Evolutionary conservation across 768 basidiomycete genomes (phyloP).

Genomic region (Agaricus blazei): DNA sequence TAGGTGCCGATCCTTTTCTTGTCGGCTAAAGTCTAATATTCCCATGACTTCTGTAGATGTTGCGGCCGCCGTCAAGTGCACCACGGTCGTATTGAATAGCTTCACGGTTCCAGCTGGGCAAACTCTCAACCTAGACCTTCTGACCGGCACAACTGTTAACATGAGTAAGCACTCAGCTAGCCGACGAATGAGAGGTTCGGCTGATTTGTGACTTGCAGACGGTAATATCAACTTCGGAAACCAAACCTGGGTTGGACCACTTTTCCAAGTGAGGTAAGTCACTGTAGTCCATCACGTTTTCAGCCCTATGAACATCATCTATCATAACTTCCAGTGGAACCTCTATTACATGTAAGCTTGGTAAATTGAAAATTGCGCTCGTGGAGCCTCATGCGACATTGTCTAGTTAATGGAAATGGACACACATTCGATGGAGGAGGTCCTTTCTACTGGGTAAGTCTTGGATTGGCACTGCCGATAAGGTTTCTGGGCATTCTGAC

Average conservation of each 20-base stretch:
- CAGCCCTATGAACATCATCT: not conserved
- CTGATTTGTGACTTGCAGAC: constrained; percentile 23
- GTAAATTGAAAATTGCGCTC: too few relatives aligned
- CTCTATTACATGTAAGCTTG: constrained; percentile 40
- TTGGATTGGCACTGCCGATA: not conserved
- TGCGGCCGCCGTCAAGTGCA: constrained; percentile 45
- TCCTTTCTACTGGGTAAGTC: constrained; percentile 36
- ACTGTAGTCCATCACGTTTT: not conserved
- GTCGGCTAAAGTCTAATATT: not conserved
- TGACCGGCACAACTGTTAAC: constrained; percentile 50
- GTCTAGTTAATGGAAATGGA: constrained; percentile 35
- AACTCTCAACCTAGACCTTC: constrained; percentile 41
- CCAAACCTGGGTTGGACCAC: constrained; percentile 45
- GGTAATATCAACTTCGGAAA: constrained; percentile 58
- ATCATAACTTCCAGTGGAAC: constrained; percentile 32
- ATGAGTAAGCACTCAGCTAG: constrained; percentile 36
- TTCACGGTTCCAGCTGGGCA: constrained; percentile 55
- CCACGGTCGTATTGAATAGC: constrained; percentile 48
- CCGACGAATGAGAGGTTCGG: not conserved
- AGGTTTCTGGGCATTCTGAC: not conserved
- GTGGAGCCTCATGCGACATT: not conserved
- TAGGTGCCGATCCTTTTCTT: constrained; percentile 1
- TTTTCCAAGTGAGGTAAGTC: constrained; percentile 45
- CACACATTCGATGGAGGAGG: constrained; percentile 39
- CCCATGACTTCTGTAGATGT: constrained; percentile 29